These are phyloP conservation scores for Ophiosphaerella korrae DNA, from an alignment of 2,329 filamentous ascomycete species.

Conservation along the genomic window DNA sequence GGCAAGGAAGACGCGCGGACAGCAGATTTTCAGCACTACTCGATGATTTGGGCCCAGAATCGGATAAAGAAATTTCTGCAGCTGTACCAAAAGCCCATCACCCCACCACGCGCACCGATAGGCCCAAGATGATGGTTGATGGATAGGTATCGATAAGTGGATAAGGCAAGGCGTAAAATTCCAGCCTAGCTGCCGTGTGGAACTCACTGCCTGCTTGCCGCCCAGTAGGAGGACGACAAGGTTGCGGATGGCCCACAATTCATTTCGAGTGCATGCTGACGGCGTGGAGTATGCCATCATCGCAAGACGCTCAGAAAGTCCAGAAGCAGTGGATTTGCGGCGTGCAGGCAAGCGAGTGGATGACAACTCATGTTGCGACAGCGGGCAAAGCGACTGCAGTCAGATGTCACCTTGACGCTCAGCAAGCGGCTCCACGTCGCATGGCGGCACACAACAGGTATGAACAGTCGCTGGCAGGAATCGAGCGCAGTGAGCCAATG, in stretches of 20 bases:
- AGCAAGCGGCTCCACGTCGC: constrained; percentile 22
- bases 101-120: constrained; percentile 14
- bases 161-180: constrained; percentile 35
- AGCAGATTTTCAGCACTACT: constrained; percentile 6
- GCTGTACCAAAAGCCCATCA: constrained; percentile 10
- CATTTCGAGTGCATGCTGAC: constrained; percentile 39
- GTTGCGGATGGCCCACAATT: constrained; percentile 35
- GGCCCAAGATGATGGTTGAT: constrained; percentile 19
- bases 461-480: constrained; percentile 23
- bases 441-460: constrained; percentile 26
- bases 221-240: constrained; percentile 25
- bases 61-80: constrained; percentile 28
- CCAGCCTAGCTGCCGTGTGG: constrained; percentile 30
- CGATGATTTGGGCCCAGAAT: constrained; percentile 15
- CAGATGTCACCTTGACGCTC: constrained; percentile 28
- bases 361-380: constrained; percentile 19
- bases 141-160: constrained; percentile 42
- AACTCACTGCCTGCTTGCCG: constrained; percentile 10
- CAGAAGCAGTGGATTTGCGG: constrained; percentile 27
- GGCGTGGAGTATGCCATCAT: constrained; percentile 25
- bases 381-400: constrained; percentile 10
- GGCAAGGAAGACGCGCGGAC: constrained; percentile 21
- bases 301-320: constrained; percentile 11
- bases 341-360: constrained; percentile 17
- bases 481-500: constrained; percentile 26